Evolutionary conservation across 2,329 filamentous ascomycete genomes (phyloP), one percentile per base, ranked within the genome.

Genomic region (Xylaria sp.): DNA sequence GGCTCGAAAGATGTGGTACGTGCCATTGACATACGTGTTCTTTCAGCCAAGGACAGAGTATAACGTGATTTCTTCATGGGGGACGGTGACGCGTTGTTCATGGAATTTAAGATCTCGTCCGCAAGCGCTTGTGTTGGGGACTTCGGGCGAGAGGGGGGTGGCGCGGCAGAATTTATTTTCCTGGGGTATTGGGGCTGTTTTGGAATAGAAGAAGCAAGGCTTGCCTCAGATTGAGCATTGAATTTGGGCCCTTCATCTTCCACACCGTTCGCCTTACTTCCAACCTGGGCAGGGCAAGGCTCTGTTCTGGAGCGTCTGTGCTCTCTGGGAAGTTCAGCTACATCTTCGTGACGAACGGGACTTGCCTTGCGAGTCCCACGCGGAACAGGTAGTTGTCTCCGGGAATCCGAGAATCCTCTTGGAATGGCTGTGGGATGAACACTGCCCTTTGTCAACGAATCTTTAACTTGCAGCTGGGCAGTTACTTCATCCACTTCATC

Each of bases 11-110:
- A 79, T 61, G 15, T 73, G 55, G 64, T 77, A 2, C 89, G 85
- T 0, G 90, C 89, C 90, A 97, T 95, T 20, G 93, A 94, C 63
- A 94, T 85, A 20, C 92, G 89, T 0, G 94, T 97, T 57, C 94
- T 91, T 76, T 97, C 94, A 3, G 91, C 87, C 0, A 96, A 85
- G 0, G 91, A 90, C 9, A 91, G 80, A 0, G 85, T 86, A 60
- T 88, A 88, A 0, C 88, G 83, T 0, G 82, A 80, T 66, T 83
- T 86, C 73, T 89, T 90, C 52, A 81, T 77, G 0, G 89, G 89
- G 0, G 89, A 90, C 0, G 88, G 88, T 1, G 88, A 89, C 0
- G 83, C 82, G 55, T 83, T 83, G 28, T 84, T 80, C 77, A 90
- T 86, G 0, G 85, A 86, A 13, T 84, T 83, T 4, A 90, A 77